Percentiles rank a stretch among this genome's conserved stretches.
These are phyloP conservation scores for Paramecium sonneborni DNA, from an alignment of 73 alveolate species.

Conservation along the genomic window DNA sequence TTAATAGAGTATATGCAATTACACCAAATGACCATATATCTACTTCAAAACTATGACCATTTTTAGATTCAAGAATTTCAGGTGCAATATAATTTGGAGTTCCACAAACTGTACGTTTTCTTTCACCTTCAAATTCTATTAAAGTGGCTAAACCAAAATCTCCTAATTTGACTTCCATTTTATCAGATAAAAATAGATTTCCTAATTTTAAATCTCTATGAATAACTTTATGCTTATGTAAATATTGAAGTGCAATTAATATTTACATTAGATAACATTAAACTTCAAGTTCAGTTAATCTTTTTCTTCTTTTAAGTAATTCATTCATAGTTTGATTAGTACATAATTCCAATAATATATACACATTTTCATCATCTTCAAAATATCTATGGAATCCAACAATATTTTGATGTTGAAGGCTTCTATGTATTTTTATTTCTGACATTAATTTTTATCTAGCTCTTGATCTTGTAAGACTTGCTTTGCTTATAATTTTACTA, in stretches of 20 bases:
- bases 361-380: constrained; percentile 90
- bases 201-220: constrained; percentile 96
- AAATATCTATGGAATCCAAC: constrained; percentile 92
- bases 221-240: constrained; percentile 87
- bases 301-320: constrained; percentile 87
- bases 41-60: constrained; percentile 92
- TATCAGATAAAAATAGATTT: constrained; percentile 83
- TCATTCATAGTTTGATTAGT: constrained; percentile 89
- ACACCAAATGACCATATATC: constrained; percentile 95
- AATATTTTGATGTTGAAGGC: constrained; percentile 83
- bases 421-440: constrained; percentile 92
- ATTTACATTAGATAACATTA: constrained; percentile 84
- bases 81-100: constrained; percentile 97
- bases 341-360: constrained; percentile 87
- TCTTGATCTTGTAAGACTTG: constrained; percentile 87
- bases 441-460: constrained; percentile 90
- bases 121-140: constrained; percentile 93
- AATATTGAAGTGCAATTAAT: constrained; percentile 78
- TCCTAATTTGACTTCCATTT: constrained; percentile 93
- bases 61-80: constrained; percentile 86
- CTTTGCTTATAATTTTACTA: constrained; percentile 90
- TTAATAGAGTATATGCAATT: constrained; percentile 84
- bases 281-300: constrained; percentile 90
- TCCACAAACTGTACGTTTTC: constrained; percentile 93
- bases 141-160: constrained; percentile 95